phyloP scores from a whole-genome alignment of 345 rosid species.

The Linum tenue region DNA sequence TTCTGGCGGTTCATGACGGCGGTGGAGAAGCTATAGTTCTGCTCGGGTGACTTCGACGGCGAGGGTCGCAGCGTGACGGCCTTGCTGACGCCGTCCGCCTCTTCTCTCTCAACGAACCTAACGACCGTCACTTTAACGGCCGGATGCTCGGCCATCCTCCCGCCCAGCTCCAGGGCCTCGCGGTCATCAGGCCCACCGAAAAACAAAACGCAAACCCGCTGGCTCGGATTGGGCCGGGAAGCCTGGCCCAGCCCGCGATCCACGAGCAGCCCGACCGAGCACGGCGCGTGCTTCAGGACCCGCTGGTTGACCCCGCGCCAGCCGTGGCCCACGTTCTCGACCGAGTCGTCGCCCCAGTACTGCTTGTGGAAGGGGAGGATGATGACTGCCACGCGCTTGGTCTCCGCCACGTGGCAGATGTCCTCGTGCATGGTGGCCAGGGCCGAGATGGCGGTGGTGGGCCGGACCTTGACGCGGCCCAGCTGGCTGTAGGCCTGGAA shows the following conservation, averaged over 20 bases:
- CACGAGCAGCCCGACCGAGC: slow-evolving; percentile 67
- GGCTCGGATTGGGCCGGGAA: slow-evolving; percentile 18
- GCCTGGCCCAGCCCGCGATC: slow-evolving; percentile 67
- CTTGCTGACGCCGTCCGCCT: slow-evolving; percentile 19
- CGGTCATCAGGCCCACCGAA: slow-evolving; percentile 84
- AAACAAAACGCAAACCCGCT: slow-evolving; percentile 50
- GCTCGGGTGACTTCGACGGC: slow-evolving; percentile 27
- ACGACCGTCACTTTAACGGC: slow-evolving; percentile 43
- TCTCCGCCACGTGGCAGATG: slow-evolving; percentile 70
- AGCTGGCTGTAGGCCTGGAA: slow-evolving; percentile 66
- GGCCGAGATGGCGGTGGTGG: slow-evolving; percentile 51
- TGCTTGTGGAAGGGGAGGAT: slow-evolving; percentile 65
- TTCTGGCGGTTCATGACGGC: slow-evolving; percentile 36
- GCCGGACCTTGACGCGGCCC: slow-evolving; percentile 54
- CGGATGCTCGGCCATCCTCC: slow-evolving; percentile 69
- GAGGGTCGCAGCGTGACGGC: slow-evolving; percentile 32
- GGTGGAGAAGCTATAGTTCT: slow-evolving; percentile 44
- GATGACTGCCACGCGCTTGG: slow-evolving; percentile 50
- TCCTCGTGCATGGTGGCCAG: slow-evolving; percentile 70
- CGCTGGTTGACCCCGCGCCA: slow-evolving; percentile 70
- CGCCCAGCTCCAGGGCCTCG: slow-evolving; percentile 64
- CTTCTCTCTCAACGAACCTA: slow-evolving; percentile 36
- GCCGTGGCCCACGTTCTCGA: slow-evolving; percentile 60
- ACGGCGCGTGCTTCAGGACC: slow-evolving; percentile 58
- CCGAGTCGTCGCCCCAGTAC: slow-evolving; percentile 34